Evolutionary conservation across 192 early-diverging fungal genomes (phyloP).

Genomic region (Radiomyces spectabilis): DNA sequence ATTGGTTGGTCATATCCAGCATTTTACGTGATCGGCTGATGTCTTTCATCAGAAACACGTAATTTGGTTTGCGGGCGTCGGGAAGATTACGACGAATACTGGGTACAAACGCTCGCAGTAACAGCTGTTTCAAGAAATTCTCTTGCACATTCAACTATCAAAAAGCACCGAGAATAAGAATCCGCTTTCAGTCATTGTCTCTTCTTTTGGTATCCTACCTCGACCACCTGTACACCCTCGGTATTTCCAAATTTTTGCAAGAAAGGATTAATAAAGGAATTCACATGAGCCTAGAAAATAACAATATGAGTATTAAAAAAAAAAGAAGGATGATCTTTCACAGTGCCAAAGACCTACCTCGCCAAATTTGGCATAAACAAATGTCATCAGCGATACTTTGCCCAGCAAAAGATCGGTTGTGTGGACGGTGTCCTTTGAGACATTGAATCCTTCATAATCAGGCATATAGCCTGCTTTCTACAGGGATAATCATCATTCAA

Average conservation of each 20-base stretch:
- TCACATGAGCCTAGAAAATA: slow-evolving; percentile 34
- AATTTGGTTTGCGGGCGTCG: slow-evolving; percentile 36
- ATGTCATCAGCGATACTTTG: slow-evolving; percentile 38
- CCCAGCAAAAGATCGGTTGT: slow-evolving; percentile 33
- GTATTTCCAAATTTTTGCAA: slow-evolving; percentile 21
- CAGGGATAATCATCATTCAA: too few relatives aligned
- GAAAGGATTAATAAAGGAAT: slow-evolving; percentile 39
- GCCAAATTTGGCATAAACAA: slow-evolving; percentile 41
- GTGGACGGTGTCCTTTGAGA: slow-evolving; percentile 29
- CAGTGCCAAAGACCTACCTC: too few relatives aligned
- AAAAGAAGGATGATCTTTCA: too few relatives aligned
- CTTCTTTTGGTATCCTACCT: slow-evolving; percentile 20
- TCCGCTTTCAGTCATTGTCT: neutral
- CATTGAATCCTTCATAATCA: slow-evolving; percentile 37
- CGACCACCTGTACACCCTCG: slow-evolving; percentile 35
- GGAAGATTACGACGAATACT: slow-evolving; percentile 35
- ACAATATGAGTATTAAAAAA: too few relatives aligned
- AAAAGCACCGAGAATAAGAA: neutral
- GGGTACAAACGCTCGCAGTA: slow-evolving; percentile 42
- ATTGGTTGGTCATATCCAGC: slow-evolving; percentile 46
- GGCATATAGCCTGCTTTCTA: slow-evolving; percentile 50
- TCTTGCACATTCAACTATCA: slow-evolving; percentile 48
- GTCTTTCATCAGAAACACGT: slow-evolving; percentile 40
- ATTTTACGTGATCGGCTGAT: slow-evolving; percentile 35
- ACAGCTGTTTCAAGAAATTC: slow-evolving; percentile 37